Percentiles rank a stretch among this genome's conserved stretches.
These are phyloP conservation scores for Massospora cicadina DNA, from an alignment of 371 early-diverging fungal species.

Conservation along the genomic window DNA sequence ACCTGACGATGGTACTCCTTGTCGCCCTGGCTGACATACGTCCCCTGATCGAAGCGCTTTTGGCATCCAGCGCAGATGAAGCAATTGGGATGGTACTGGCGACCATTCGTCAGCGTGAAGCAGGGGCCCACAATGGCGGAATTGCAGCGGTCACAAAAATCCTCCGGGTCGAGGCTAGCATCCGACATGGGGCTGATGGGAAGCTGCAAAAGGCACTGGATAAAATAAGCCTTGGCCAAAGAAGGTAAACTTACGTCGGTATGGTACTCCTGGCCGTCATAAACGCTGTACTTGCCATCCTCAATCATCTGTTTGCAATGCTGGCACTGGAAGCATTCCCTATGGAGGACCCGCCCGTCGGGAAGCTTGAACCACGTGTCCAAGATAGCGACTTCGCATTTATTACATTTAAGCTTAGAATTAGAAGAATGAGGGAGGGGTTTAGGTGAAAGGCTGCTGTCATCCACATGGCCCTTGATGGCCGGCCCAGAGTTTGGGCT, in stretches of 20 bases:
- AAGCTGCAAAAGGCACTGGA: slow-evolving; percentile 4
- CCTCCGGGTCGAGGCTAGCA: slow-evolving; percentile 7
- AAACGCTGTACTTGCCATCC: slow-evolving; percentile 10
- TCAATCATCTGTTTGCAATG: not conserved
- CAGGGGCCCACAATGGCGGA: slow-evolving; percentile 1
- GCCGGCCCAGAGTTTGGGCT: not conserved
- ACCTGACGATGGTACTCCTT: slow-evolving; percentile 10
- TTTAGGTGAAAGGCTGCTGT: not conserved
- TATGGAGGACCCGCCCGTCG: slow-evolving; percentile 6
- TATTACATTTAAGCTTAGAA: slow-evolving; percentile 1
- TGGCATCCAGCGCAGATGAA: slow-evolving; percentile 12
- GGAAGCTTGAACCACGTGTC: slow-evolving; percentile 7
- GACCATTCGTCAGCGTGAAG: slow-evolving; percentile 10
- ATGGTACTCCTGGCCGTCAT: slow-evolving; percentile 10
- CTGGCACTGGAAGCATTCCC: slow-evolving; percentile 5
- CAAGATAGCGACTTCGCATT: not conserved
- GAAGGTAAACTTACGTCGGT: slow-evolving; percentile 7
- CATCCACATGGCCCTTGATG: not conserved
- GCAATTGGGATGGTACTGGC: slow-evolving; percentile 11
- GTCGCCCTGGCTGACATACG: slow-evolving; percentile 11
- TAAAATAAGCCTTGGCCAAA: not conserved
- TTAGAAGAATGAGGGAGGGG: not conserved
- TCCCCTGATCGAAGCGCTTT: slow-evolving; percentile 6
- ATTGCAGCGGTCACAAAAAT: slow-evolving; percentile 5
- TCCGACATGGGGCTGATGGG: slow-evolving; percentile 4